Conservation (phyloP, 108 stramenopile species). For the Schizochytrium sp. region DNA sequence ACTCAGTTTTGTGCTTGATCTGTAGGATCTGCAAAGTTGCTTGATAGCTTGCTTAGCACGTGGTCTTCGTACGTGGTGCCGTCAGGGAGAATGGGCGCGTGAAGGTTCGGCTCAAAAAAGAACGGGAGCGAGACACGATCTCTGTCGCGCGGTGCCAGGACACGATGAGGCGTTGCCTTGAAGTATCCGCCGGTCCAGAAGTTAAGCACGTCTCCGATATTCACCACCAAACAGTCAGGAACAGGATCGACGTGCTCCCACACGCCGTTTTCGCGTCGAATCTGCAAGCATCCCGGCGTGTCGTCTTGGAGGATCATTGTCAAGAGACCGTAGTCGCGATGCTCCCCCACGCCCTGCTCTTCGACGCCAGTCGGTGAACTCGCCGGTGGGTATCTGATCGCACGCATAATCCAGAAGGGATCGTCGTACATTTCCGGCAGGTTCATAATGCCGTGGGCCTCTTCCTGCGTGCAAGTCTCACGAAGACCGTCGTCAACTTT, state of each 20-base stretch:
- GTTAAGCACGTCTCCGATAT: not conserved
- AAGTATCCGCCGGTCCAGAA: constrained; percentile 15
- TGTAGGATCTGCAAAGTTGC: not conserved
- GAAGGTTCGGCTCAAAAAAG: not conserved
- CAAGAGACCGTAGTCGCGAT: not conserved
- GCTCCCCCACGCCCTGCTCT: not conserved
- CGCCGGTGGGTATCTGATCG: not conserved
- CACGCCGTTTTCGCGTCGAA: not conserved
- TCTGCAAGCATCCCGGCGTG: not conserved
- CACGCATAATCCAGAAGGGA: not conserved
- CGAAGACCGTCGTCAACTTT: not conserved
- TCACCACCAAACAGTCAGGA: not conserved
- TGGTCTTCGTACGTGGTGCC: not conserved
- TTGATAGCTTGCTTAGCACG: not conserved
- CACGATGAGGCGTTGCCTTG: not conserved
- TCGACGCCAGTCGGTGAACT: not conserved
- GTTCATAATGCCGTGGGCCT: too few relatives aligned
- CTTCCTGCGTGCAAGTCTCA: not conserved
- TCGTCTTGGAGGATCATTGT: not conserved
- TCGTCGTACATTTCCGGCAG: not conserved
- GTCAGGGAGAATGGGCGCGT: not conserved
- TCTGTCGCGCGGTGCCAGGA: not conserved
- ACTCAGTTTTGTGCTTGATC: not conserved
- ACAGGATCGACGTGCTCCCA: not conserved
- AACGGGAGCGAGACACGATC: not conserved